Conservation (phyloP, 1,284 basidiomycete species). For the Exobasidium rhododendri region DNA sequence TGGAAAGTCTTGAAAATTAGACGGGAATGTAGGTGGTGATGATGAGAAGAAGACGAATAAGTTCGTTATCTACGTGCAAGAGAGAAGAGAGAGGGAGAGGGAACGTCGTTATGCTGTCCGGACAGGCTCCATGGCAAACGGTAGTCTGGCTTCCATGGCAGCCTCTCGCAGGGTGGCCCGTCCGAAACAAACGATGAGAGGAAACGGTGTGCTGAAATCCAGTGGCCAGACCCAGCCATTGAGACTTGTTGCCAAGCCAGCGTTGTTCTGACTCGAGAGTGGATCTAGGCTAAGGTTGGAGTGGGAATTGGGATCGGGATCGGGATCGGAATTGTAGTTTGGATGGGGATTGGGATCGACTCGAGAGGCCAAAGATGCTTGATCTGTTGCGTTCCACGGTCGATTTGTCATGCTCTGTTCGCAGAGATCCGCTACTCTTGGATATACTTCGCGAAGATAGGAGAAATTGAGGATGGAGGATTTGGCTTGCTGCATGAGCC, state of each 20-base stretch:
- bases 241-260: not conserved
- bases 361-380: not conserved
- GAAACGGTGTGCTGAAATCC: slow-evolving; percentile 17
- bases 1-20: no score
- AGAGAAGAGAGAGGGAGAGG: no score
- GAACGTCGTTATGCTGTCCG: not conserved
- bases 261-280: not conserved
- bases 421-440: not conserved
- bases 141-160: slow-evolving; percentile 9
- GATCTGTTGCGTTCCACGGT: slow-evolving; percentile 8
- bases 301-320: not conserved
- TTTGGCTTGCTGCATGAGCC: not conserved
- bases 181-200: slow-evolving; percentile 27
- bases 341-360: not conserved
- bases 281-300: not conserved
- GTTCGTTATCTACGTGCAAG: no score
- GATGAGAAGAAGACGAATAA: no score
- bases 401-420: not conserved
- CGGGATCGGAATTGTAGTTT: not conserved
- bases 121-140: not conserved
- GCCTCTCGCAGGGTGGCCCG: slow-evolving; percentile 16
- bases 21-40: no score
- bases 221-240: slow-evolving; percentile 24
- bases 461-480: not conserved
- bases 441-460: not conserved